Base-by-base conservation (phyloP, 441 rosid species). In the Kokia cookei region DNA sequence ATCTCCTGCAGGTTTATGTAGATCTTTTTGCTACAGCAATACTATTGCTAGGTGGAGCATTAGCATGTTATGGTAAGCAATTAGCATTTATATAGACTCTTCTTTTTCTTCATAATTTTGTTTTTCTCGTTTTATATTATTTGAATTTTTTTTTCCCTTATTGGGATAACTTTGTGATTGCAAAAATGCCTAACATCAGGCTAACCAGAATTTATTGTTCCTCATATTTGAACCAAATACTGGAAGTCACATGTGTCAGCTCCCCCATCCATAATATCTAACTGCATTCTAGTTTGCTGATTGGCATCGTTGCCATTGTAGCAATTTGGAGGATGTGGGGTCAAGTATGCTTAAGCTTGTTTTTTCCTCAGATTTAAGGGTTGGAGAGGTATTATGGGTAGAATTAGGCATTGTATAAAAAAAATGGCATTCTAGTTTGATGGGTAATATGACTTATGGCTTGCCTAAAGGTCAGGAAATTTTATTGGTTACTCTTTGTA, bases 61-160 rank as follows among this genome's bases (percentile, higher is more conserved):
- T 90, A 77, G 89, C 89, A 69, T 86, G 81, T 73, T 90, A 90
- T 61, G 94, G 92, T 88, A 74, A 87, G 91, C 61, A 72, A 50
- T 60, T 76, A 70, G 42, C 43, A 64, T 54, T 42, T 14, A 32
- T n/a, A 27, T 57, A 8, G 2, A 51, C 43, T n/a, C 43, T 24
- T 54, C 14, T 12, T 40, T 50, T 15, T 5, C 26, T 2, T 15
- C 10, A 11, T 8, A 35, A 40, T 10, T 40, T 37, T 40, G n/a
- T 24, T 27, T 9, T 63, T 63, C 15, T 32, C 65, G 15, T 65
- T 65, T 65, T 12, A 24, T 19, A 43, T n/a, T n/a, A 40, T 10
- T 51, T 32, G 60, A 51, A 47, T 42, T 29, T n/a, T 32, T 51
- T n/a, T 68, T 10, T 2, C 24, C 27, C 47, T 32, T 53, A 69